Base-by-base conservation (phyloP, 2,329 filamentous ascomycete genomes). In the Ceratocystis eucalypticola region DNA sequence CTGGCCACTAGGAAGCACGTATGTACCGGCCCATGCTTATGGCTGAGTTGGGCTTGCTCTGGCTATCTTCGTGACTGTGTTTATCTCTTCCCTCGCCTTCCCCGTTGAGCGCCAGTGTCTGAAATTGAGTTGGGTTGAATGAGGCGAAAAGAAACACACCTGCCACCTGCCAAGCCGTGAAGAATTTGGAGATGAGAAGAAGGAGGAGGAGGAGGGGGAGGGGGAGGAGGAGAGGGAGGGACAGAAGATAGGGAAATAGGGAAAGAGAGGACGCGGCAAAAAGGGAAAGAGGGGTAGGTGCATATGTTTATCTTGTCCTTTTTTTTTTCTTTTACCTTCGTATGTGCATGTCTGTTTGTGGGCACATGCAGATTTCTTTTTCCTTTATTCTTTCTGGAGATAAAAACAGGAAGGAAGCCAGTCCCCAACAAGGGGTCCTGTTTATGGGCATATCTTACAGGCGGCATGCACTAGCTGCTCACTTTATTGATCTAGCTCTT, bases 111-210 rank as follows among this genome's bases (percentile, higher is more conserved):
- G 46, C n/a, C 22, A 41, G 37, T 41, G 37, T 41, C 37, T 12
- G 10, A 41, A 12, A 41, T 10, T 41, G 37, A 12, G 22, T 28
- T 57, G 22, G 22, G 12, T 57, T 57, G 53, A 22, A 57, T 57
- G 53, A 28, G 53, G 53, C 53, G 25, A 57, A 57, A 30, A 30
- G 53, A 30, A 57, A 33, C 53, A 57, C 53, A 57, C 53, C 53
- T 57, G 53, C 53, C 53, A 33, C 53, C 53, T 57, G 53, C 53
- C 53, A 57, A 57, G 53, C 25, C 53, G 25, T 57, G 53, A 57
- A 57, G 53, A 57, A 57, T 57, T 57, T 57, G 53, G 25, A 57
- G 50, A 55, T 30, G 50, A 20, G 5, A 0, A 46, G 15, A 1
- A 53, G 48, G 3, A 22, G 25, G 1, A 28, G 8, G 8, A 22